phyloP scores from a whole-genome alignment of 805 yeast genomes.

The Yarrowia bubula region DNA sequence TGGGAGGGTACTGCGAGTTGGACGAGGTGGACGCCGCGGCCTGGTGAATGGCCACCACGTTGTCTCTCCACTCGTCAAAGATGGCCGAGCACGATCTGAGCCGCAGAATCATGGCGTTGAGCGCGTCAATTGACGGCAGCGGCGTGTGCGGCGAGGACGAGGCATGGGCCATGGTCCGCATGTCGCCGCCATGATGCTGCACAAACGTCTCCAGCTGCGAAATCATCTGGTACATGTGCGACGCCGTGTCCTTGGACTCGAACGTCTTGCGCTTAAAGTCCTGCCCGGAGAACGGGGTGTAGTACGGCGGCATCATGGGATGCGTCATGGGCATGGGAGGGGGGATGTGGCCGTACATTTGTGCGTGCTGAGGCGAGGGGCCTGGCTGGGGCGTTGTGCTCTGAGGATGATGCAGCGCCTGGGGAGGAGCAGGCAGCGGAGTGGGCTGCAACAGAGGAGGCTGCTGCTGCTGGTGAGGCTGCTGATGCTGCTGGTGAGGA shows the following conservation, averaged over 20 bases:
- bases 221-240: conserved; percentile 26
- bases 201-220: conserved; percentile 19
- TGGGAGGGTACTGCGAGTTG: neutral
- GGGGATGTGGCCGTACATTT: neutral
- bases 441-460: neutral
- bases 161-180: conserved; percentile 3
- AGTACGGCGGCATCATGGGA: conserved; percentile 20
- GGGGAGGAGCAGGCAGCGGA: neutral
- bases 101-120: conserved; percentile 18
- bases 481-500: neutral
- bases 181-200: conserved; percentile 12
- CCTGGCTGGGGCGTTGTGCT: neutral
- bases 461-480: neutral
- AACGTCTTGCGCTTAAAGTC: conserved; percentile 17
- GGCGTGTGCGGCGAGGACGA: neutral
- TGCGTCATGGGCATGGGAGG: neutral
- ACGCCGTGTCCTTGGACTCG: conserved; percentile 23
- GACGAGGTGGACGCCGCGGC: neutral
- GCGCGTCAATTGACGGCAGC: neutral
- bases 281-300: conserved; percentile 3
- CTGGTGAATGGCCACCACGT: conserved; percentile 11
- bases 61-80: conserved; percentile 23
- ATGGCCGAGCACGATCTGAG: neutral
- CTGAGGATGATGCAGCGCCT: neutral
- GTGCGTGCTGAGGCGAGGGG: neutral